These are phyloP conservation scores for Begonia masoniana DNA, from an alignment of 306 rosid species.

Conservation along the genomic window DNA sequence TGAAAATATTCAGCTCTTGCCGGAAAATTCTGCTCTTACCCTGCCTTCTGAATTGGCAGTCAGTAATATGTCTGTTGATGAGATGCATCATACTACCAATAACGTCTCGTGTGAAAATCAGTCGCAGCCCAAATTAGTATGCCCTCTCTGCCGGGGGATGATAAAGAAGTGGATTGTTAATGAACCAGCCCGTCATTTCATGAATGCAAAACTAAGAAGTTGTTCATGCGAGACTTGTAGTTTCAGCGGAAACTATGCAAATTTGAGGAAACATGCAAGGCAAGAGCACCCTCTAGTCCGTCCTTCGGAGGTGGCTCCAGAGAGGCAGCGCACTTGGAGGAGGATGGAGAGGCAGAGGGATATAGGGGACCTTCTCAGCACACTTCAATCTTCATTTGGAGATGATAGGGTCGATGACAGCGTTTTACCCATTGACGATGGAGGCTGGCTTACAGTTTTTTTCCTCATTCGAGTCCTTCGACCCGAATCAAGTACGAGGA, in stretches of 20 bases:
- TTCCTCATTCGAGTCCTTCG: not conserved
- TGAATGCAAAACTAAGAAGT: conserved; percentile 74
- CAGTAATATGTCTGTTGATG: not conserved
- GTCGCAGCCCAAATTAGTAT: conserved; percentile 37
- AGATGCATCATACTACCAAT: conserved; percentile 1
- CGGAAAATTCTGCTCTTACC: not conserved
- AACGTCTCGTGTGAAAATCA: conserved; percentile 43
- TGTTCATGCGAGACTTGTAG: conserved; percentile 75
- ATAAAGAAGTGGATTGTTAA: conserved; percentile 67
- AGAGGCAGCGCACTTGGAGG: conserved; percentile 76
- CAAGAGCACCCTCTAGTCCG: conserved; percentile 64
- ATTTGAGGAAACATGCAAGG: conserved; percentile 90
- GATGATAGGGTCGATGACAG: conserved; percentile 19
- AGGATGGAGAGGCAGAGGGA: conserved; percentile 88
- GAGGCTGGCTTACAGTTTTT: not conserved
- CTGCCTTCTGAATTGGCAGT: not conserved
- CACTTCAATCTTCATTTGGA: conserved; percentile 69
- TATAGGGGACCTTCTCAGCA: conserved; percentile 73
- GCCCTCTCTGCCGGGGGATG: conserved; percentile 82
- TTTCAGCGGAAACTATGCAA: conserved; percentile 60
- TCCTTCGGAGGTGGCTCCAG: conserved; percentile 72
- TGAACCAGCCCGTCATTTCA: conserved; percentile 70
- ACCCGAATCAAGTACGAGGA: not conserved
- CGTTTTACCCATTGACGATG: conserved; percentile 2
- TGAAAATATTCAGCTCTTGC: not conserved